Conservation (phyloP, 129 eudicot species). For the Ambrosia trifida region DNA sequence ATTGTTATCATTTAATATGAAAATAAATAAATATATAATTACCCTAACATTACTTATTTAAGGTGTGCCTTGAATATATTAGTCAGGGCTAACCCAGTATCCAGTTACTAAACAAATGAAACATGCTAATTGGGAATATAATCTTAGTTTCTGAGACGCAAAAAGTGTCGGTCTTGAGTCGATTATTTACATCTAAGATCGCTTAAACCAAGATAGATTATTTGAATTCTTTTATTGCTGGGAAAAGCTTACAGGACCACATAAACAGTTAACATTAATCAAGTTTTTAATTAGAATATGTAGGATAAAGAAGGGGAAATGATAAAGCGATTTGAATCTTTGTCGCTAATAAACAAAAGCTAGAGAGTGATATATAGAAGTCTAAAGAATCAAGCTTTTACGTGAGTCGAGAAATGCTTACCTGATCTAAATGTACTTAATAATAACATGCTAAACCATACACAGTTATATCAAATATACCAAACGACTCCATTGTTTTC, state of each 20-base stretch:
- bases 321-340: slow-evolving; percentile 34
- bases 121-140: no score
- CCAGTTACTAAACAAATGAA: no score
- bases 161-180: background rate
- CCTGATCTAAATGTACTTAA: slow-evolving; percentile 17
- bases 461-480: slow-evolving; percentile 16
- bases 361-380: slow-evolving; percentile 24
- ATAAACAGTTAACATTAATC: background rate
- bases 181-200: background rate
- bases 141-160: no score
- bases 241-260: background rate
- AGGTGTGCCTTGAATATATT: no score
- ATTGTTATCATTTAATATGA: no score
- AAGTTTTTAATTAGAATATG: slow-evolving; percentile 19
- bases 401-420: slow-evolving; percentile 35
- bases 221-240: background rate
- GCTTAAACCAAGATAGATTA: slow-evolving; percentile 3
- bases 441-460: slow-evolving; percentile 26
- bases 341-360: slow-evolving; percentile 41
- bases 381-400: slow-evolving; percentile 29
- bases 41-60: no score
- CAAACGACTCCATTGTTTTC: slow-evolving; percentile 37
- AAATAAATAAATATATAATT: no score
- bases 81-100: no score
- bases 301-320: slow-evolving; percentile 35